Percentiles rank a stretch among this genome's conserved stretches.
Evolutionary conservation across 2,329 filamentous ascomycete genomes (phyloP).

Genomic region (Spiromastix sp.): DNA sequence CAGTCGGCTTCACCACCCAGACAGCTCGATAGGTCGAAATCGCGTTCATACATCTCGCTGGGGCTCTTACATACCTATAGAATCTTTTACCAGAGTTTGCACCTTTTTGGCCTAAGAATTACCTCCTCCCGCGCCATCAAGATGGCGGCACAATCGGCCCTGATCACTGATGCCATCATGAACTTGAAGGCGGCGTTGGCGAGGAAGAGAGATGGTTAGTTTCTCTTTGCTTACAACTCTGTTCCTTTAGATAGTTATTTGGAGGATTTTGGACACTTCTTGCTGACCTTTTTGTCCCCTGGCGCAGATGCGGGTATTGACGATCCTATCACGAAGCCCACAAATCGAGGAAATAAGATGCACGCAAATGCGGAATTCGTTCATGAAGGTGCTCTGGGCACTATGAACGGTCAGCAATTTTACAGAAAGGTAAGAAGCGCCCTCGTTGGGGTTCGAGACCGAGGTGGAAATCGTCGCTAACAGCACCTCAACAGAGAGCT

Average conservation of each 20-base stretch:
- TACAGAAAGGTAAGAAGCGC: slow-evolving; percentile 43
- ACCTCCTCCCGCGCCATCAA: not conserved
- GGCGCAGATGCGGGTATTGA: slow-evolving; percentile 34
- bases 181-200: slow-evolving; percentile 44
- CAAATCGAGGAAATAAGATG: slow-evolving; percentile 53
- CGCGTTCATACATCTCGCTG: not conserved
- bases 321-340: slow-evolving; percentile 42
- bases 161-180: slow-evolving; percentile 44
- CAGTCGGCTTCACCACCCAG: too few relatives aligned
- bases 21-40: not conserved
- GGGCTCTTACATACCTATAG: not conserved
- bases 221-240: not conserved
- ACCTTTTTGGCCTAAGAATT: not conserved
- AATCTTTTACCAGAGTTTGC: not conserved
- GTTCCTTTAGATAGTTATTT: not conserved
- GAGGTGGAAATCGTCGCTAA: too few relatives aligned
- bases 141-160: slow-evolving; percentile 35
- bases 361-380: slow-evolving; percentile 47
- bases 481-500: slow-evolving; percentile 46
- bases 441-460: not conserved
- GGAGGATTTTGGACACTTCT: not conserved
- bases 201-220: slow-evolving; percentile 36
- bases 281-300: not conserved
- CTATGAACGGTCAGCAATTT: slow-evolving; percentile 38
- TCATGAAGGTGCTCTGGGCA: slow-evolving; percentile 45